A percentile compares a stretch with the other conserved stretches of the same genome.
phyloP scores from a whole-genome alignment of 139 green algal species.

The Volvox africanus region DNA sequence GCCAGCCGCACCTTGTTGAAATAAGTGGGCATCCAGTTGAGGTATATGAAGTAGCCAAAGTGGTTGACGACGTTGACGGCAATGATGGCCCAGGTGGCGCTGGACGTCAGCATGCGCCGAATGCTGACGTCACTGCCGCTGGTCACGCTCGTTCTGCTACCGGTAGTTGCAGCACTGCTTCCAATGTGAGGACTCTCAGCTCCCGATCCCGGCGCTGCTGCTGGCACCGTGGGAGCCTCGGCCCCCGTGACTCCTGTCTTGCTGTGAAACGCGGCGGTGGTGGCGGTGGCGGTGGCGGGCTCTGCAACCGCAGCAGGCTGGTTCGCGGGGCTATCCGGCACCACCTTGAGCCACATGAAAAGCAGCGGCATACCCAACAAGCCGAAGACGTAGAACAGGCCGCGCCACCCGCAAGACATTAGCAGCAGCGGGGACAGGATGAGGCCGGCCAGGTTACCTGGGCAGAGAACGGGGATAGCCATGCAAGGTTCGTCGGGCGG shows the following conservation, averaged over 20 bases:
- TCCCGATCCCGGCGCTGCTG: background rate
- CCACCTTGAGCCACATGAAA: slow-evolving; percentile 74
- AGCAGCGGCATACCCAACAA: slow-evolving; percentile 80
- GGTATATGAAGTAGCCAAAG: slow-evolving; percentile 95
- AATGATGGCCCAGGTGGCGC: slow-evolving; percentile 89
- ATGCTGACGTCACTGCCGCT: background rate
- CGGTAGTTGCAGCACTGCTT: background rate
- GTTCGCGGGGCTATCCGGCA: slow-evolving; percentile 59
- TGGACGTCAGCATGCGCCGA: slow-evolving; percentile 67
- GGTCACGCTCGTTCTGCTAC: background rate
- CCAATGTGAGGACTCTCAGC: background rate
- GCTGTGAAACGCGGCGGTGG: background rate
- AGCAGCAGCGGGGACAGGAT: slow-evolving; percentile 86
- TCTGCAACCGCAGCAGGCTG: background rate
- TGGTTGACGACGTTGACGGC: slow-evolving; percentile 90
- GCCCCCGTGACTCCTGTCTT: background rate
- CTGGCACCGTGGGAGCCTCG: background rate
- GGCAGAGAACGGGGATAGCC: background rate
- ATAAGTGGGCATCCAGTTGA: slow-evolving; percentile 96
- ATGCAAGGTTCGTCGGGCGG: too few relatives aligned
- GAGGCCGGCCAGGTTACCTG: slow-evolving; percentile 89
- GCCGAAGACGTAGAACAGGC: slow-evolving; percentile 87
- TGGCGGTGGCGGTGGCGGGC: background rate
- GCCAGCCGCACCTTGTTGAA: slow-evolving; percentile 77
- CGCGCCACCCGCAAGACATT: slow-evolving; percentile 78